Percentiles rank a stretch among this genome's conserved stretches.
phyloP scores from a whole-genome alignment of 768 basidiomycete species.

The Galerina marginata region DNA sequence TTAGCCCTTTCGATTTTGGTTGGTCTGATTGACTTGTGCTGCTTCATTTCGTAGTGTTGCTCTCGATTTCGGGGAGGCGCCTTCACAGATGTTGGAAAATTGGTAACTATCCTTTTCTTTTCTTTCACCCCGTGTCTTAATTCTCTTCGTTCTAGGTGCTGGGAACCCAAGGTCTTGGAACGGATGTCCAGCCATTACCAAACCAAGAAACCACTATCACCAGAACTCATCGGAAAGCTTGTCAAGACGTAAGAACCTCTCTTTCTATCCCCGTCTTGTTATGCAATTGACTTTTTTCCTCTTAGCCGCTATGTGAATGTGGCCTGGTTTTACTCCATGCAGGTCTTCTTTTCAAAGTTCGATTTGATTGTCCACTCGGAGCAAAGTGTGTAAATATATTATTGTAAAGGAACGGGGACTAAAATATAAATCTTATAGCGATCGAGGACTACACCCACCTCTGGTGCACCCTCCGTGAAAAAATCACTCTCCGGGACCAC shows the following conservation, averaged over 20 bases:
- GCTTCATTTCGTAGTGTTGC: constrained; percentile 51
- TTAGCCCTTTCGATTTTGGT: neutral
- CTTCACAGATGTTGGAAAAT: constrained; percentile 93
- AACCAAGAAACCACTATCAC: constrained; percentile 70
- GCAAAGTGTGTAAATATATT: constrained; percentile 47
- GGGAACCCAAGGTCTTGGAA: constrained; percentile 79
- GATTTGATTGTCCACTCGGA: constrained; percentile 78
- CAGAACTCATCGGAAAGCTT: constrained; percentile 78
- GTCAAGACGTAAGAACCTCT: constrained; percentile 63
- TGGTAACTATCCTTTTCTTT: constrained; percentile 50
- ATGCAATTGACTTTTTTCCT: neutral
- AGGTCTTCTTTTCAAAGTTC: constrained; percentile 84
- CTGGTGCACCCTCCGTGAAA: constrained; percentile 78
- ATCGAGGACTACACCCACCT: constrained; percentile 73
- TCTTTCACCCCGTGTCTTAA: neutral
- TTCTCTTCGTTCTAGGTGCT: constrained; percentile 55
- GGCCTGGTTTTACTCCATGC: constrained; percentile 81
- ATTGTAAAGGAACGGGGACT: neutral
- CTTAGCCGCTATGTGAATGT: constrained; percentile 76
- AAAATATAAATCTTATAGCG: constrained; percentile 37
- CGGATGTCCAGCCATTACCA: constrained; percentile 86
- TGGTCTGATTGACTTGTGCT: no score
- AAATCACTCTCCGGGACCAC: constrained; percentile 71
- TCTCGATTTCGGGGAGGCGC: constrained; percentile 87
- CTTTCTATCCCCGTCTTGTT: neutral